Base-by-base conservation (phyloP, 345 rosid species). In the Carallia brachiata region DNA sequence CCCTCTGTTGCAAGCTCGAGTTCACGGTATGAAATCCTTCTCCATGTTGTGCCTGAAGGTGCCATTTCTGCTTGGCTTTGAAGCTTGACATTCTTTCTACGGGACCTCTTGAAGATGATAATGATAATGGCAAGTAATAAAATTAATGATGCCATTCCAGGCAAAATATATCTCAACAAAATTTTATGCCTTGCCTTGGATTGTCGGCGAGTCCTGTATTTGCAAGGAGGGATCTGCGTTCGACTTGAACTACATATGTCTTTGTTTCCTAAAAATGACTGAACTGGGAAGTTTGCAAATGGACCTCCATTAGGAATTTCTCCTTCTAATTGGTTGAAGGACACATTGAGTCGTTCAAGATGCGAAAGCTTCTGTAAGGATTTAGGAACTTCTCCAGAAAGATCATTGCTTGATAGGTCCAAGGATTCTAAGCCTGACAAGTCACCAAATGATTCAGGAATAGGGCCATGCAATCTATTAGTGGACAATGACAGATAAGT, bases 361-460 rank as follows among this genome's bases (percentile, higher is more conserved):
- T 23, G 23, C 23, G 23, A 23, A 23, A 23, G 23, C 23, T 23
- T 23, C 23, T 23, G 23, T 23, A 23, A 23, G 23, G 23, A 23
- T 23, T 23, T 23, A 23, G 23, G 23, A 23, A 23, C 23, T 23
- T 4, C 9, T 44, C 70, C 77, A 4, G 70, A 63, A 2, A 77
- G 70, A 59, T 19, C 34, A 39, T 77, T 73, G 0, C 9, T 2
- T 2, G 77, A 77, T 0, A 71, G 32, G 31, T 77, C 62, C 39
- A 72, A 50, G 67, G 6, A 60, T 44, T 64, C 59, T 36, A 73
- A 34, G 6, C 47, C 55, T 6, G 57, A 8, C 67, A 72, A 13
- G 34, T 23, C 16, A 7, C 73, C 80, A 7, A 77, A n/a, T 31
- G 73, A 72, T 64, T 37, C 1, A 1, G 70, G 77, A 68, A 68